These are phyloP conservation scores for Microbotryum intermedium DNA, from an alignment of 1,284 basidiomycete species.

Conservation along the genomic window DNA sequence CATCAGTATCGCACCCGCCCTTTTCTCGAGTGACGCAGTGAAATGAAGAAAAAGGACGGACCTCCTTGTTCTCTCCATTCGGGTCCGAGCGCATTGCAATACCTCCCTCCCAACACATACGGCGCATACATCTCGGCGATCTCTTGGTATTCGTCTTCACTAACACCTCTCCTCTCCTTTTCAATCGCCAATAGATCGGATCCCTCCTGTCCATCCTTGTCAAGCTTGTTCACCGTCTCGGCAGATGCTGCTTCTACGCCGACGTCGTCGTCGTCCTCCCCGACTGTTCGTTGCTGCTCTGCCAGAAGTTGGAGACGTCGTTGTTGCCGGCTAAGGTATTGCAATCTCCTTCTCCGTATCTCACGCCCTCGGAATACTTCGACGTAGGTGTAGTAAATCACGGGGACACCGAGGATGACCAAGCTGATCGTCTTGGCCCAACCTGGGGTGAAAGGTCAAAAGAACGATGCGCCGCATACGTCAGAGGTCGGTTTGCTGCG, in stretches of 20 bases:
- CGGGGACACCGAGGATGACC: neutral
- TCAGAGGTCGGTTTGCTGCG: no score
- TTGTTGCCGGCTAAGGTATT: neutral
- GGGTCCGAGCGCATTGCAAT: constrained; percentile 41
- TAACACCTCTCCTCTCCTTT: neutral
- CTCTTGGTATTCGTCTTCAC: constrained; percentile 39
- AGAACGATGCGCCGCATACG: no score
- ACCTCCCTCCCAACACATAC: constrained; percentile 33
- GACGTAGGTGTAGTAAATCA: neutral
- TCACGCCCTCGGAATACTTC: neutral
- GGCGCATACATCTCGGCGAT: constrained; percentile 39
- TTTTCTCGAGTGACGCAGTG: neutral
- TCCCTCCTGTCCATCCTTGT: neutral
- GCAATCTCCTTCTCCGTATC: neutral
- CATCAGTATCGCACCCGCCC: neutral
- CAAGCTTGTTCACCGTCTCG: neutral
- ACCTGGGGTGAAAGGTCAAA: no score
- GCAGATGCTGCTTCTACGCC: neutral
- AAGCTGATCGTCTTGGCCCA: neutral
- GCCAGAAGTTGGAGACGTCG: neutral
- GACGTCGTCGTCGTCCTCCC: neutral
- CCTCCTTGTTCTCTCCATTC: constrained; percentile 47
- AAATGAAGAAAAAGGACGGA: neutral
- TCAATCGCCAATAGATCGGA: neutral
- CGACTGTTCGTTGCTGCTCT: neutral